Conservation (phyloP, 139 green algal species). For the Micromonas commoda region DNA sequence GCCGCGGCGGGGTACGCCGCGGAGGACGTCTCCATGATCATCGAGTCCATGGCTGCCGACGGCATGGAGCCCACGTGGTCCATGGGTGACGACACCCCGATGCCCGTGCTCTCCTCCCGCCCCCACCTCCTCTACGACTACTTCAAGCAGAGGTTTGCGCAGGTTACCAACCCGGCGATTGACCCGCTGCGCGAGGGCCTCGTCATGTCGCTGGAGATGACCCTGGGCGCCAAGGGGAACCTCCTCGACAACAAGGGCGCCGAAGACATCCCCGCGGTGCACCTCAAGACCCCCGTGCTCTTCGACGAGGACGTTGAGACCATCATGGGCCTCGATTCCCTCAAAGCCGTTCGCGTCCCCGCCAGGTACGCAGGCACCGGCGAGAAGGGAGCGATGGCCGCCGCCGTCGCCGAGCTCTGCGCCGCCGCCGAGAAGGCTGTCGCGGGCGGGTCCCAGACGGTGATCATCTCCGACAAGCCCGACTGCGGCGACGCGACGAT, state of each 20-base stretch:
- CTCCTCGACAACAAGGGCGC: conserved; percentile 54
- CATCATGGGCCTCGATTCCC: conserved; percentile 46
- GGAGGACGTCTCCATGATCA: conserved; percentile 92
- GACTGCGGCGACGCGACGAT: conserved; percentile 16
- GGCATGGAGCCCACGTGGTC: conserved; percentile 94
- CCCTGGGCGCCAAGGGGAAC: conserved; percentile 89
- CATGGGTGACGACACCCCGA: conserved; percentile 98
- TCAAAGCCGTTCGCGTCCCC: conserved; percentile 51
- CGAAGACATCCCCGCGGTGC: conserved; percentile 15
- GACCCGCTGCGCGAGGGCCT: conserved; percentile 96
- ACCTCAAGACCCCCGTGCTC: conserved; percentile 29
- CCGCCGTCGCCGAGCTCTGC: conserved; percentile 61
- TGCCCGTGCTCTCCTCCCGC: conserved; percentile 83
- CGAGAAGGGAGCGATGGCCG: conserved; percentile 47
- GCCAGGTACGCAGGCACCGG: conserved; percentile 49
- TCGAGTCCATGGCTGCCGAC: conserved; percentile 87
- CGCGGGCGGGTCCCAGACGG: conserved; percentile 57
- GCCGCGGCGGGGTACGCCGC: conserved; percentile 52
- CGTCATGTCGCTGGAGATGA: conserved; percentile 95
- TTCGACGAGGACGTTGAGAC: conserved; percentile 34
- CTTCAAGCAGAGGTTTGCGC: conserved; percentile 99
- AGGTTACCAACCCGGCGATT: conserved; percentile 99
- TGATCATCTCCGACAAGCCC: conserved; percentile 42
- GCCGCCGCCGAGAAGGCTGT: conserved; percentile 75
- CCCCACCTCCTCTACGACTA: conserved; percentile 94